Evolutionary conservation across 2,329 filamentous ascomycete genomes (phyloP).

Genomic region (Penicillium palitans): DNA sequence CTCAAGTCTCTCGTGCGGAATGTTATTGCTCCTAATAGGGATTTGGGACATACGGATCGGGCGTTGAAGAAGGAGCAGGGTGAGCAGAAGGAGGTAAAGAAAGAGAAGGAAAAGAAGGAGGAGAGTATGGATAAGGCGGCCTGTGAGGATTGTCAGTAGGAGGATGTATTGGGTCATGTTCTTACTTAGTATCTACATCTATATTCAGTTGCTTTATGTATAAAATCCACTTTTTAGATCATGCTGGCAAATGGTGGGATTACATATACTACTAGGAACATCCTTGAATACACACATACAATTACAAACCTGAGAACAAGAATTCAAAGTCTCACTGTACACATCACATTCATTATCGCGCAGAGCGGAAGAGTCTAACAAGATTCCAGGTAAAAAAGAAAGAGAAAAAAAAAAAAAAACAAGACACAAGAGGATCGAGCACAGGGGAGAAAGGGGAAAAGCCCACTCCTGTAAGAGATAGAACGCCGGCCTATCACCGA

Average conservation of each 20-base stretch:
- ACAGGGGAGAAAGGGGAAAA: constrained; percentile 2
- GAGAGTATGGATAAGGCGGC: constrained; percentile 1
- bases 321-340: constrained; percentile 10
- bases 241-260: background rate
- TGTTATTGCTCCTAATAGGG: constrained; percentile 72
- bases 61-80: constrained; percentile 40
- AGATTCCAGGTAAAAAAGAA: background rate
- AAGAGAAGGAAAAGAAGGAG: constrained; percentile 7
- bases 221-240: no score
- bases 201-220: background rate
- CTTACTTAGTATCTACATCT: background rate
- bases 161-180: background rate
- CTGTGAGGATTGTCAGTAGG: constrained; percentile 24
- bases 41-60: constrained; percentile 79
- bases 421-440: constrained; percentile 3
- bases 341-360: constrained; percentile 19
- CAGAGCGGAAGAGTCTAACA: constrained; percentile 5
- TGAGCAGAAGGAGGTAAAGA: constrained; percentile 1
- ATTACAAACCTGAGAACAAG: background rate
- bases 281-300: background rate
- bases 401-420: background rate
- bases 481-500: constrained; percentile 20
- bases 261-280: background rate
- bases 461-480: constrained; percentile 7
- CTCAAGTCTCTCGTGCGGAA: constrained; percentile 83